phyloP scores from a whole-genome alignment of 805 yeast genomes.

The Lipomyces lipofer region DNA sequence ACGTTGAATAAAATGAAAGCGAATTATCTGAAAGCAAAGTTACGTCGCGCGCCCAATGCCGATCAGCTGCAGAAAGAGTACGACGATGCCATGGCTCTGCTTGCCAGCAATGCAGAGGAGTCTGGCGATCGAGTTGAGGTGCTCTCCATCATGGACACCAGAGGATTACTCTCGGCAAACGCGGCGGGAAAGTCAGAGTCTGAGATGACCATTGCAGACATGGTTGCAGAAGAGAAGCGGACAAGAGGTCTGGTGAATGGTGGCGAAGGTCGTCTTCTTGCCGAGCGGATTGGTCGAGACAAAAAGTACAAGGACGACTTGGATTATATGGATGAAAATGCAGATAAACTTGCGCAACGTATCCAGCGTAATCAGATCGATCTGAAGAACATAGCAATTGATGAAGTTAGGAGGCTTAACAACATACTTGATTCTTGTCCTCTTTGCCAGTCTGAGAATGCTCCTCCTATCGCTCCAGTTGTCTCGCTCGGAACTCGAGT shows the following conservation, averaged over 20 bases:
- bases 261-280: slow-evolving; percentile 37
- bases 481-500: slow-evolving; percentile 43
- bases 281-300: slow-evolving; percentile 44
- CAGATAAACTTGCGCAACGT: slow-evolving; percentile 42
- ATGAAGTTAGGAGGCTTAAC: slow-evolving; percentile 36
- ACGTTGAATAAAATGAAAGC: slow-evolving; percentile 41
- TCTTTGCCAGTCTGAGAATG: slow-evolving; percentile 41
- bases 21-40: slow-evolving; percentile 41
- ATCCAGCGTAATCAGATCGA: slow-evolving; percentile 39
- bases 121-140: slow-evolving; percentile 18
- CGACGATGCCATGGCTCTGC: slow-evolving; percentile 12
- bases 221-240: slow-evolving; percentile 41
- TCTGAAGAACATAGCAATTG: slow-evolving; percentile 37
- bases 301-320: slow-evolving; percentile 43
- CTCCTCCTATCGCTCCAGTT: slow-evolving; percentile 38
- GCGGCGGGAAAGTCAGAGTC: slow-evolving; percentile 33
- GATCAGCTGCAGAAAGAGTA: slow-evolving; percentile 37
- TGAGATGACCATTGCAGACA: slow-evolving; percentile 44
- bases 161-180: slow-evolving; percentile 20
- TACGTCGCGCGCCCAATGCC: slow-evolving; percentile 35
- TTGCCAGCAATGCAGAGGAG: not conserved
- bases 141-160: slow-evolving; percentile 22
- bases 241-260: slow-evolving; percentile 24
- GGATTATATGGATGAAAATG: slow-evolving; percentile 48
- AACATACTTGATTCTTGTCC: slow-evolving; percentile 42